A percentile compares a stretch with the other conserved stretches of the same genome.
These are phyloP conservation scores for Cladosporium sp. DNA, from an alignment of 2,329 filamentous ascomycete species.

Conservation along the genomic window DNA sequence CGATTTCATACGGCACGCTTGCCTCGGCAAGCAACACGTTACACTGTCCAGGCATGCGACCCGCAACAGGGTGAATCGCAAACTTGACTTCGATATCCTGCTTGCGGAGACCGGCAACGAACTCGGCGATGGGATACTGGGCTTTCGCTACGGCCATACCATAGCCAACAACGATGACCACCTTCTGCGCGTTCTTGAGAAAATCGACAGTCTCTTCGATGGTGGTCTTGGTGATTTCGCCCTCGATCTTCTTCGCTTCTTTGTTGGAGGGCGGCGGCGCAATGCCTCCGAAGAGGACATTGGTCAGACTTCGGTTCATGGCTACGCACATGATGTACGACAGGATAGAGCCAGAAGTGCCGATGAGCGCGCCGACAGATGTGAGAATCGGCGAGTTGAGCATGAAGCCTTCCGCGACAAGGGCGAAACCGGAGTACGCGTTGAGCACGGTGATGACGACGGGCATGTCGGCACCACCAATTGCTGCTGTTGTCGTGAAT, in stretches of 20 bases:
- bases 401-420: constrained; percentile 92
- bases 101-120: constrained; percentile 70
- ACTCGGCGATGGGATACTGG: constrained; percentile 85
- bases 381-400: constrained; percentile 82
- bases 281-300: constrained; percentile 85
- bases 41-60: constrained; percentile 90
- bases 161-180: constrained; percentile 89
- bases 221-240: constrained; percentile 73
- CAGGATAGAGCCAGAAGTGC: constrained; percentile 83
- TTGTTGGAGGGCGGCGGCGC: constrained; percentile 50
- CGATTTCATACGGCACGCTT: constrained; percentile 85
- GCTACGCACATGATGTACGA: constrained; percentile 86
- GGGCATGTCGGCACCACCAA: constrained; percentile 92
- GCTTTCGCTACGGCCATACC: constrained; percentile 95
- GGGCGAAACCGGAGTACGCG: constrained; percentile 85
- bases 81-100: constrained; percentile 82
- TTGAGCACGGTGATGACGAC: constrained; percentile 90
- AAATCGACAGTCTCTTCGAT: constrained; percentile 79
- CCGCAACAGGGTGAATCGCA: constrained; percentile 86
- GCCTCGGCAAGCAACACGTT: constrained; percentile 89
- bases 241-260: constrained; percentile 68
- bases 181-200: constrained; percentile 73
- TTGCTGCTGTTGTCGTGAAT: constrained; percentile 82
- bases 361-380: constrained; percentile 82
- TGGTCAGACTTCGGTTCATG: constrained; percentile 88